Percentiles rank a stretch among this genome's conserved stretches.
These are phyloP conservation scores for Rhinocladiella mackenziei DNA, from an alignment of 2,329 filamentous ascomycete genomes.

Conservation along the genomic window DNA sequence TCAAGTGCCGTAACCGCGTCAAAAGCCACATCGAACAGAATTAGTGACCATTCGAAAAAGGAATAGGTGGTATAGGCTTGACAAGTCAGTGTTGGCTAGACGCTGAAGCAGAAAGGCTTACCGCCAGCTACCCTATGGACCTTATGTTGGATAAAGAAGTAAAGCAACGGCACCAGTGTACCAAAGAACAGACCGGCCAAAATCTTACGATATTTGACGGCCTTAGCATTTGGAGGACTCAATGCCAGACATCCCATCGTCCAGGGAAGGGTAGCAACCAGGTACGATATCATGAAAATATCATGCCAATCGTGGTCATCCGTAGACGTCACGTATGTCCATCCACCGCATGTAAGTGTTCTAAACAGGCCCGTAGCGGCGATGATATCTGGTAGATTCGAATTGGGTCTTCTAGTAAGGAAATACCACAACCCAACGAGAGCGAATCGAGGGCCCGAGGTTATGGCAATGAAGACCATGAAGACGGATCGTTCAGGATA, in stretches of 20 bases:
- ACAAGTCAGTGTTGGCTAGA: constrained; percentile 11
- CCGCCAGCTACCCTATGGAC: constrained; percentile 90
- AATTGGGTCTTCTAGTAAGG: constrained; percentile 71
- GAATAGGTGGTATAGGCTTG: constrained; percentile 94
- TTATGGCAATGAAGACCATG: constrained; percentile 94
- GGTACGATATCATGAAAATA: constrained; percentile 98
- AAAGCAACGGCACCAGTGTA: constrained; percentile 82
- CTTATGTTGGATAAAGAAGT: constrained; percentile 99
- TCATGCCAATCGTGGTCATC: constrained; percentile 99
- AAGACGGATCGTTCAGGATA: constrained; percentile 97
- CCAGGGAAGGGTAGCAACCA: constrained; percentile 92
- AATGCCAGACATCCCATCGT: constrained; percentile 83
- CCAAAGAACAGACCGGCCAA: constrained; percentile 82
- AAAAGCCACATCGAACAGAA: constrained; percentile 92
- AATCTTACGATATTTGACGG: constrained; percentile 84
- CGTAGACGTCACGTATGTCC: constrained; percentile 97
- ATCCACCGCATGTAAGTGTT: constrained; percentile 90
- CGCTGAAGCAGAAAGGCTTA: constrained; percentile 46
- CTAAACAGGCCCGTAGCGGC: constrained; percentile 76
- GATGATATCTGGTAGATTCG: constrained; percentile 74
- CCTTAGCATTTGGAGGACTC: constrained; percentile 76
- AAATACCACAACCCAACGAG: constrained; percentile 91
- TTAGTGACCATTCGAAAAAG: constrained; percentile 95
- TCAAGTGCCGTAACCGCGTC: constrained; percentile 92
- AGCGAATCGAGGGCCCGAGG: constrained; percentile 86